Evolutionary conservation across 2,329 filamentous ascomycete genomes (phyloP).

Genomic region (Fusarium sp.): DNA sequence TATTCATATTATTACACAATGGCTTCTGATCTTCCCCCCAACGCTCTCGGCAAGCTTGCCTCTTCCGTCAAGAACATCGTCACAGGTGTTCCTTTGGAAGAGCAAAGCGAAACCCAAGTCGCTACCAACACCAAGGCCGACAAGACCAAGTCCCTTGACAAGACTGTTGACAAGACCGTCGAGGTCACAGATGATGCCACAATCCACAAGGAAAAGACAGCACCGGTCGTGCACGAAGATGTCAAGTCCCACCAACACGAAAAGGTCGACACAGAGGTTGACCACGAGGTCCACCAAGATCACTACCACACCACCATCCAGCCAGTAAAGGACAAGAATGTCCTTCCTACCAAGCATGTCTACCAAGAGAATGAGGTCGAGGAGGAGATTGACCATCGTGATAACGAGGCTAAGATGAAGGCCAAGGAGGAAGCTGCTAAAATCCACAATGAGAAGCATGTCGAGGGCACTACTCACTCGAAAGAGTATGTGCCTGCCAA

Average conservation of each 20-base stretch:
- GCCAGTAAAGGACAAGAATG: constrained; percentile 31
- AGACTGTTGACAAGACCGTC: constrained; percentile 22
- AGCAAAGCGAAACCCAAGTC: constrained; percentile 5
- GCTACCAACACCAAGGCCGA: not conserved
- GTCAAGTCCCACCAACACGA: constrained; percentile 34
- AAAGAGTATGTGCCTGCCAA: constrained; percentile 17
- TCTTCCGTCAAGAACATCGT: constrained; percentile 27
- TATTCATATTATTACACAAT: not conserved
- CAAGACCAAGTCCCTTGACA: constrained; percentile 10
- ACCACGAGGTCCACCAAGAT: constrained; percentile 29
- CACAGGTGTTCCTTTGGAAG: constrained; percentile 1
- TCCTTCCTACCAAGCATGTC: constrained; percentile 26
- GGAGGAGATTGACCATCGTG: constrained; percentile 29
- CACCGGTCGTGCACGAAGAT: constrained; percentile 24
- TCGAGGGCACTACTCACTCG: constrained; percentile 25
- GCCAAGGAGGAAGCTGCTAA: constrained; percentile 29
- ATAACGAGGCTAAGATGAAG: constrained; percentile 17
- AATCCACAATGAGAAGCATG: constrained; percentile 21
- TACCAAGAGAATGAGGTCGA: constrained; percentile 29
- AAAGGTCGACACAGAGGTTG: constrained; percentile 23
- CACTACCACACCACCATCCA: constrained; percentile 32
- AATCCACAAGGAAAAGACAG: constrained; percentile 25
- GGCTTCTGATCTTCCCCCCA: constrained; percentile 14
- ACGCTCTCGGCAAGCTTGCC: constrained; percentile 20
- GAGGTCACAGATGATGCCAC: constrained; percentile 21